A percentile compares a stretch with the other conserved stretches of the same genome.
Evolutionary conservation across 306 rosid genomes (phyloP).

Genomic region (Pyrus bretschneideri): DNA sequence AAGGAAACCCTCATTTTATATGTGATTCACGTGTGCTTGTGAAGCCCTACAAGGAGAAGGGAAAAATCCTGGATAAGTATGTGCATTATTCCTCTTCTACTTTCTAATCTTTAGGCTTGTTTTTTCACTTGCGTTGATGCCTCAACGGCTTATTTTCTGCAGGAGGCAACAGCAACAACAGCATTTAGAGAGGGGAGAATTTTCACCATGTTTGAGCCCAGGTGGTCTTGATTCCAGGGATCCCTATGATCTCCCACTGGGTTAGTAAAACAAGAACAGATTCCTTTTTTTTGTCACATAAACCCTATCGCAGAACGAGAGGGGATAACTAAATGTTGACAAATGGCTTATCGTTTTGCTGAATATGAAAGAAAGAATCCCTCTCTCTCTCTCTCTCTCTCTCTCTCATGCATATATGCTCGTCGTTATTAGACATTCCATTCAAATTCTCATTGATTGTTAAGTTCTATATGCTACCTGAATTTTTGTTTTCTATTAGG

Average conservation of each 20-base stretch:
- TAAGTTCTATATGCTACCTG: neutral
- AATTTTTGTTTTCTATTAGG: slow-evolving; percentile 35
- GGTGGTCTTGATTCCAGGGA: slow-evolving; percentile 41
- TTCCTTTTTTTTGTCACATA: neutral
- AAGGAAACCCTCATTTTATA: slow-evolving; percentile 96
- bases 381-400: neutral
- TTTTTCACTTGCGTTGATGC: neutral
- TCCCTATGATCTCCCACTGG: slow-evolving; percentile 29
- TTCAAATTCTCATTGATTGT: neutral
- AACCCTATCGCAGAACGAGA: neutral
- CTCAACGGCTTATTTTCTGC: slow-evolving; percentile 11
- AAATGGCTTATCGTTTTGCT: neutral
- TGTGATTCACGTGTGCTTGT: slow-evolving; percentile 97
- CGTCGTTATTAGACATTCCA: too few species aligned
- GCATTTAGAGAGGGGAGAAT: slow-evolving; percentile 46
- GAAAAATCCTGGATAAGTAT: slow-evolving; percentile 84
- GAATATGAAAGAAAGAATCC: neutral
- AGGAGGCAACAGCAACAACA: slow-evolving; percentile 56
- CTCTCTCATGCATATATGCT: neutral
- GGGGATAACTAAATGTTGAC: neutral
- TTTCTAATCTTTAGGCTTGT: neutral
- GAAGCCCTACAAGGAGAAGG: slow-evolving; percentile 98
- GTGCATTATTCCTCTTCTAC: neutral
- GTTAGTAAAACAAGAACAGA: slow-evolving; percentile 12
- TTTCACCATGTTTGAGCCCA: slow-evolving; percentile 46